Base-by-base conservation (phyloP, 768 basidiomycete species). In the Boletellus ananas region DNA sequence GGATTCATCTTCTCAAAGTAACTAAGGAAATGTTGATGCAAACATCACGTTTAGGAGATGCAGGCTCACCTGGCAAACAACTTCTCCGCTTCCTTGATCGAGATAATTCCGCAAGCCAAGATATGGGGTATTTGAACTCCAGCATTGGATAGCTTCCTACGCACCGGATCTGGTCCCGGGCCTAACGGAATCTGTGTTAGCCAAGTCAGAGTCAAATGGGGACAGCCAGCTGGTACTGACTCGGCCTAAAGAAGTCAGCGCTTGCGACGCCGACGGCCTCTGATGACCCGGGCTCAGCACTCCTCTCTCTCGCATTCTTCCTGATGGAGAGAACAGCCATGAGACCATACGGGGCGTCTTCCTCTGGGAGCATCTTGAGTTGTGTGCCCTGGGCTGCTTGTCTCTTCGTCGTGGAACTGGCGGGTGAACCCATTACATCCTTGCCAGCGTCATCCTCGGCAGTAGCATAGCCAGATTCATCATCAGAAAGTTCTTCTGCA, bases 1-100 rank as follows among this genome's bases (percentile, higher is more conserved):
- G 80, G 71, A 59, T 91, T 91, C 79, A 92, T 89, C 56, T 79
- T 77, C 43, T 85, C 80, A 57, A 87, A 90, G 65, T 81, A 90
- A 49, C 87, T 89, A 59, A 47, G 10, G 50, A 49, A 25, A 36
- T 6, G 49, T 59, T 43, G 38, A 45, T 23, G 42, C 43, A n/a
- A 27, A 39, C 13, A 38, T 13, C 31, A 20, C 14, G 12, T 6
- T n/a, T 10, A 21, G 21, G 31, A 40, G 16, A 50, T 37, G 38
- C 6, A 21, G 25, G 55, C 79, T 42, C 53, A 87, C 85, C 87
- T 86, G 59, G 77, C 72, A 70, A 90, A 90, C 25, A 91, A 71
- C 45, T 78, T 74, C 55, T 90, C 87, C 0, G 80, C 87, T 58
- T 90, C 87, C 23, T 69, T 67, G 0, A 79, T 75, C 4, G 80